These are phyloP conservation scores for Rhodotorula taiwanensis DNA, from an alignment of 768 basidiomycete species.

Conservation along the genomic window DNA sequence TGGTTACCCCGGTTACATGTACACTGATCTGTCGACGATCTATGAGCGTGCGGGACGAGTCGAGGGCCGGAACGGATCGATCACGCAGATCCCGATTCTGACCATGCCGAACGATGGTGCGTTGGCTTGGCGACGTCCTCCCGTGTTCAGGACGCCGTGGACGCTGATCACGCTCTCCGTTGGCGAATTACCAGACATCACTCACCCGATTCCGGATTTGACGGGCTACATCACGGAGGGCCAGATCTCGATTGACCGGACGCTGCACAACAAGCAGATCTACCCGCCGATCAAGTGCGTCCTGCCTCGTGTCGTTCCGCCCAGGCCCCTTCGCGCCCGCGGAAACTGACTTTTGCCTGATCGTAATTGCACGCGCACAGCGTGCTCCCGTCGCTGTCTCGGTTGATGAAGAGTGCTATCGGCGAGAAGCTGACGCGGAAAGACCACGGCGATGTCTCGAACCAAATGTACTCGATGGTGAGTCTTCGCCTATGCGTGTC, in stretches of 20 bases:
- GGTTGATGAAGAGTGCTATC: conserved; percentile 99
- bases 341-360: no score
- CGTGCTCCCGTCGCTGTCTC: conserved; percentile 94
- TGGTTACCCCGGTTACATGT: conserved; percentile 70
- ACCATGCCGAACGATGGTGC: conserved; percentile 99
- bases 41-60: conserved; percentile 99
- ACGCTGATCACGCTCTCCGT: not conserved
- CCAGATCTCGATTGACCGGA: conserved; percentile 96
- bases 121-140: conserved; percentile 27
- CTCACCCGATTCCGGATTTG: conserved; percentile 99
- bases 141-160: not conserved
- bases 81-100: conserved; percentile 98
- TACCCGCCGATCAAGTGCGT: conserved; percentile 87
- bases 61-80: conserved; percentile 93
- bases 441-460: conserved; percentile 98
- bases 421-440: conserved; percentile 94
- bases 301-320: no score
- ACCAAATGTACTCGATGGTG: conserved; percentile 52
- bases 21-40: conserved; percentile 92
- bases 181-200: conserved; percentile 66
- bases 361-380: not conserved
- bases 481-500: not conserved
- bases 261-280: conserved; percentile 90
- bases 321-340: not conserved
- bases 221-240: conserved; percentile 99